phyloP scores from a whole-genome alignment of 2,329 filamentous ascomycete species.

The Venturia nashicola region DNA sequence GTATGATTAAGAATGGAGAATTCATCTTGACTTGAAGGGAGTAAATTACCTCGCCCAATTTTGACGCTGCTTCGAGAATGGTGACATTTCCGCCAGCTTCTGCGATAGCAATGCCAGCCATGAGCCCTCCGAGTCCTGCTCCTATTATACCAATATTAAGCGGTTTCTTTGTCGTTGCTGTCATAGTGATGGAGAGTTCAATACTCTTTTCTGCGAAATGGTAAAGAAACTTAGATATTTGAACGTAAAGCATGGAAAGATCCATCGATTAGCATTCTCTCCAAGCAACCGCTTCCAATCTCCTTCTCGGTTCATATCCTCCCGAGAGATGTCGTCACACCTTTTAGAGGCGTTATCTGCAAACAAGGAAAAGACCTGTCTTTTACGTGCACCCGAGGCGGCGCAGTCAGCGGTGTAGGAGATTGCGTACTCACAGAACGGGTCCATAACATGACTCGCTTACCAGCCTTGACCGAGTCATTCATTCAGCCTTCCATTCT shows the following conservation, averaged over 20 bases:
- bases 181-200: not conserved
- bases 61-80: constrained; percentile 34
- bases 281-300: too few relatives aligned
- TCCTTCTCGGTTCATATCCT: too few relatives aligned
- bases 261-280: not conserved
- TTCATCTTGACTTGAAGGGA: not conserved
- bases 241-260: not conserved
- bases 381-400: too few relatives aligned
- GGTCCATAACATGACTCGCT: not conserved
- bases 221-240: not conserved
- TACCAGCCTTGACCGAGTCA: not conserved
- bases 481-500: not conserved
- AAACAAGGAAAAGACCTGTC: too few relatives aligned
- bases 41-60: constrained; percentile 25
- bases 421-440: not conserved
- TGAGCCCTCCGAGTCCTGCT: constrained; percentile 42
- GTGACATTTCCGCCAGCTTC: constrained; percentile 35
- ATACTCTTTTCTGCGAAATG: not conserved
- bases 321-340: too few relatives aligned
- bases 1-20: not conserved
- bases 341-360: too few relatives aligned
- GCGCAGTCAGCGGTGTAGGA: not conserved
- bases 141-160: constrained; percentile 39
- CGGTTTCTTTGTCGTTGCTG: not conserved
- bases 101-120: constrained; percentile 33